Percentiles rank a stretch among this genome's conserved stretches.
Conservation (phyloP, 805 yeast species). For the Wickerhamiella australiensis region DNA sequence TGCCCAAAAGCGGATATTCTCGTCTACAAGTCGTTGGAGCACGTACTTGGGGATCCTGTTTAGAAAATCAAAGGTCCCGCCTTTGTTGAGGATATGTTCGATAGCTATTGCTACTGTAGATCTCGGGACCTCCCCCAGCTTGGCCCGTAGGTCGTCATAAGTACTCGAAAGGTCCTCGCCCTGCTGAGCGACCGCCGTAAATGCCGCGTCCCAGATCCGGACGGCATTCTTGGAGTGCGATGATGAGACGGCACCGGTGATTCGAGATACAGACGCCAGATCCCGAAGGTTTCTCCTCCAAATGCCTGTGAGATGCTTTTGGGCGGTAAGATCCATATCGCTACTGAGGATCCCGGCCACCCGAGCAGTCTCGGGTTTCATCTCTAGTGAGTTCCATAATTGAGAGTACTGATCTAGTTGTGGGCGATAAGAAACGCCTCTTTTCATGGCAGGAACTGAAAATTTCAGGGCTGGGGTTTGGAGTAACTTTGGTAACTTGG, state of each 20-base stretch:
- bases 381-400: slow-evolving; percentile 2
- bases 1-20: neutral
- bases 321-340: slow-evolving; percentile 1
- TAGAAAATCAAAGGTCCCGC: neutral
- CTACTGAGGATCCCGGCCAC: neutral
- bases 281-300: slow-evolving; percentile 5
- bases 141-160: neutral
- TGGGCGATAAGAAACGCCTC: neutral
- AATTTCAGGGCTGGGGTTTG: no score
- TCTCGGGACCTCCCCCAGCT: neutral
- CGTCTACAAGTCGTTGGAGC: neutral
- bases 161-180: neutral
- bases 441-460: neutral
- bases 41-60: neutral
- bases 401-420: slow-evolving; percentile 2
- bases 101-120: neutral
- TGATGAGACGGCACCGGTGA: neutral
- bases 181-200: neutral
- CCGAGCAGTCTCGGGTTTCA: slow-evolving; percentile 3
- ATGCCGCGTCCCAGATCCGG: slow-evolving; percentile 2
- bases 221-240: neutral
- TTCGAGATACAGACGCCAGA: neutral
- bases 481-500: neutral
- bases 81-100: neutral
- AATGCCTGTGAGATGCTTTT: neutral